phyloP scores from a whole-genome alignment of 768 basidiomycete species.

The Solioccasus polychromus region DNA sequence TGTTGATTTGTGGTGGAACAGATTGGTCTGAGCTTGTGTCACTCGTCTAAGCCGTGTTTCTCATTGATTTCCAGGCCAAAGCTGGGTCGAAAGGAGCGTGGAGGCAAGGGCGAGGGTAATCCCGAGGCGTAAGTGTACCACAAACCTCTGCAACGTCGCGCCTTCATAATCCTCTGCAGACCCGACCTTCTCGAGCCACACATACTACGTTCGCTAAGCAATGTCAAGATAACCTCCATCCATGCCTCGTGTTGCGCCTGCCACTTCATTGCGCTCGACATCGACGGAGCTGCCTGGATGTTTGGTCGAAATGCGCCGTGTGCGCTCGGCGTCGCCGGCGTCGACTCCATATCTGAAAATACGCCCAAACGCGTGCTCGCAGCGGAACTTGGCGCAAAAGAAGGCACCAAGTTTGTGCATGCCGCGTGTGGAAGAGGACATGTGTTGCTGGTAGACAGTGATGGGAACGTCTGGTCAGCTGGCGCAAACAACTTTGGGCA shows the following conservation, averaged over 20 bases:
- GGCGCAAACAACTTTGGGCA: slow-evolving; percentile 82
- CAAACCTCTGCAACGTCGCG: slow-evolving; percentile 1
- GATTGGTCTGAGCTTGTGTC: slow-evolving; percentile 60
- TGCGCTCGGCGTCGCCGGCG: slow-evolving; percentile 58
- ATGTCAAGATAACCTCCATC: slow-evolving; percentile 68
- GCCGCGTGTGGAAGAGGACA: slow-evolving; percentile 86
- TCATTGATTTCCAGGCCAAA: slow-evolving; percentile 52
- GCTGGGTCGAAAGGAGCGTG: slow-evolving; percentile 72
- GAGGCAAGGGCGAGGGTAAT: slow-evolving; percentile 43
- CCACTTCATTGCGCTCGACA: slow-evolving; percentile 72
- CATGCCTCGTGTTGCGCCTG: slow-evolving; percentile 76
- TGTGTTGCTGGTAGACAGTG: slow-evolving; percentile 76
- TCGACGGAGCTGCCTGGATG: slow-evolving; percentile 80
- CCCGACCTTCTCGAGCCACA: slow-evolving; percentile 87
- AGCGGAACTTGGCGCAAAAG: slow-evolving; percentile 55
- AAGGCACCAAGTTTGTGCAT: slow-evolving; percentile 63
- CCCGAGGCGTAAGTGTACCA: slow-evolving; percentile 31
- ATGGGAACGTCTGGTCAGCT: slow-evolving; percentile 80
- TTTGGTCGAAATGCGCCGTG: slow-evolving; percentile 81
- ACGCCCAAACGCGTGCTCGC: slow-evolving; percentile 63
- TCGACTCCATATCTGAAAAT: slow-evolving; percentile 67
- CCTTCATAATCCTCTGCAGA: slow-evolving; percentile 35
- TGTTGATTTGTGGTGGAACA: slow-evolving; percentile 82
- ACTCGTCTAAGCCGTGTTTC: background rate
- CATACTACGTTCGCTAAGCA: slow-evolving; percentile 84